These are phyloP conservation scores for Trichoderma simmonsii DNA, from an alignment of 2,329 filamentous ascomycete genomes.

Conservation along the genomic window DNA sequence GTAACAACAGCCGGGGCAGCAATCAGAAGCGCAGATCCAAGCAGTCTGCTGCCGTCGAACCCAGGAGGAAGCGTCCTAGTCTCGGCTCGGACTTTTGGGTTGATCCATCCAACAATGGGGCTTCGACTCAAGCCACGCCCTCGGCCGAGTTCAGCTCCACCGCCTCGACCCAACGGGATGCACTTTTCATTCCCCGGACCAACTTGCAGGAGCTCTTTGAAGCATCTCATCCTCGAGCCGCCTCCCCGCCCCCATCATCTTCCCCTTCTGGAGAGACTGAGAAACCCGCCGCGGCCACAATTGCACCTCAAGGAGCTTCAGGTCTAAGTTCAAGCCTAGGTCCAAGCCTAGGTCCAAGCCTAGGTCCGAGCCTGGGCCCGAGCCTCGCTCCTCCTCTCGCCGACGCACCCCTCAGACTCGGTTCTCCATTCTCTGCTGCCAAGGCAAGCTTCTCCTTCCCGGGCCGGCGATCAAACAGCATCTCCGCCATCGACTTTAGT, in stretches of 20 bases:
- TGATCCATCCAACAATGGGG: constrained; percentile 37
- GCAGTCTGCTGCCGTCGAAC: constrained; percentile 43
- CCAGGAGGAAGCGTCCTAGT: constrained; percentile 53
- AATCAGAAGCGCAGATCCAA: constrained; percentile 55
- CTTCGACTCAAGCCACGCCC: constrained; percentile 22
- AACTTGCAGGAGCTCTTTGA: constrained; percentile 43
- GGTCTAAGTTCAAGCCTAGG: not conserved
- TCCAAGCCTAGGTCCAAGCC: not conserved
- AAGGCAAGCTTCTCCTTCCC: constrained; percentile 58
- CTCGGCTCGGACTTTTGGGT: constrained; percentile 54
- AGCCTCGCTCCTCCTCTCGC: constrained; percentile 30
- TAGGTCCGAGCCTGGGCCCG: not conserved
- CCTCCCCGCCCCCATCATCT: not conserved
- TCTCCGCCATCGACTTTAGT: constrained; percentile 43
- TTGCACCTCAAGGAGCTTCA: constrained; percentile 2
- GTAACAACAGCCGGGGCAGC: constrained; percentile 44
- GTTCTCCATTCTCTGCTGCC: constrained; percentile 55
- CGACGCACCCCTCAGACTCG: constrained; percentile 47
- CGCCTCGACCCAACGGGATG: constrained; percentile 33
- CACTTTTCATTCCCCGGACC: constrained; percentile 41
- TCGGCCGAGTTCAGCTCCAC: constrained; percentile 36
- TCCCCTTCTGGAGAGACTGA: not conserved
- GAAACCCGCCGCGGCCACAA: not conserved
- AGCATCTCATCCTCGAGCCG: constrained; percentile 25
- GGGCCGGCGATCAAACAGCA: constrained; percentile 51